Percentiles rank a stretch among this genome's conserved stretches.
These are phyloP conservation scores for Pseudophaeomoniella oleicola DNA, from an alignment of 2,329 filamentous ascomycete species.

Conservation along the genomic window DNA sequence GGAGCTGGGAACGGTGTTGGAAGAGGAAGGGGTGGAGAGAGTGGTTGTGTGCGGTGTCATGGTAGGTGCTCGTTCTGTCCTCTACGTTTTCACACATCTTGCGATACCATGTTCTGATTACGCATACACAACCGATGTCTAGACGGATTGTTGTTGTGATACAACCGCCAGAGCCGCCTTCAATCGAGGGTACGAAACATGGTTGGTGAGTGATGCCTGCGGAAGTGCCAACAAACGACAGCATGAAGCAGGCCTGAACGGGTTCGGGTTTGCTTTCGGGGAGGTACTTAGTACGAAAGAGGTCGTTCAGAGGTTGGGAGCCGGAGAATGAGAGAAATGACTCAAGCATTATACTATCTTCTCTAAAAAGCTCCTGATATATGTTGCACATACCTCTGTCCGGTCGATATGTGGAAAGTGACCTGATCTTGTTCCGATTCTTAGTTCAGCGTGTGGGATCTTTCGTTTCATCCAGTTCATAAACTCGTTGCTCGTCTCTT, in stretches of 20 bases:
- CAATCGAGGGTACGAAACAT: slow-evolving; percentile 26
- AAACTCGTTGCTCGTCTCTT: neutral
- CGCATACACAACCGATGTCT: too few relatives aligned
- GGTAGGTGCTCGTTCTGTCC: too few relatives aligned
- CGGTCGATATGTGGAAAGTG: neutral
- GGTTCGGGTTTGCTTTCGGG: slow-evolving; percentile 21
- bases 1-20: slow-evolving; percentile 14
- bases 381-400: neutral
- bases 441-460: neutral
- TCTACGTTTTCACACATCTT: too few relatives aligned
- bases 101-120: too few relatives aligned
- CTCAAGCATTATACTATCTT: too few relatives aligned
- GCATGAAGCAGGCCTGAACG: slow-evolving; percentile 18
- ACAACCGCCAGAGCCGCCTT: slow-evolving; percentile 23
- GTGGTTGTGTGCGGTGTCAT: slow-evolving; percentile 26
- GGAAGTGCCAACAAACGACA: slow-evolving; percentile 19
- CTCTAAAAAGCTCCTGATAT: neutral
- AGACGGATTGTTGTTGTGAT: slow-evolving; percentile 26
- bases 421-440: neutral
- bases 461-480: neutral
- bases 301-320: slow-evolving; percentile 10
- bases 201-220: slow-evolving; percentile 24
- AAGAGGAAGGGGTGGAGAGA: slow-evolving; percentile 14
- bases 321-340: neutral
- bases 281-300: slow-evolving; percentile 18